A percentile compares a stretch with the other conserved stretches of the same genome.
These are phyloP conservation scores for Talaromyces rugulosus DNA, from an alignment of 2,329 filamentous ascomycete species.

Conservation along the genomic window DNA sequence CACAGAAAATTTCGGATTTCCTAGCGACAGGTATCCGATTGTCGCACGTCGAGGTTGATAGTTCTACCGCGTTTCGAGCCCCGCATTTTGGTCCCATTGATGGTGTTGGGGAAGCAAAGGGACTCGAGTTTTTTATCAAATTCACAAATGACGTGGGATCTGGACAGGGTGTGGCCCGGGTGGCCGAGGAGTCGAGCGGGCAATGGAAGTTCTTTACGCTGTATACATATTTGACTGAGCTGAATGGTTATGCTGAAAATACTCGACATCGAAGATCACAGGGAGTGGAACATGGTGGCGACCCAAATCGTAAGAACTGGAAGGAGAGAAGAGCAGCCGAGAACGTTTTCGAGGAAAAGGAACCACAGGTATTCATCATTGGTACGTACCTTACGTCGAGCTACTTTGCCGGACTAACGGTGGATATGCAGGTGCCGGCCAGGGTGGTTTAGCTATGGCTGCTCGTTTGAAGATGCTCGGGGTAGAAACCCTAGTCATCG, in stretches of 20 bases:
- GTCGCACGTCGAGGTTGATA: constrained; percentile 44
- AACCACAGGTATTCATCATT: constrained; percentile 59
- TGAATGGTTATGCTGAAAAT: constrained; percentile 53
- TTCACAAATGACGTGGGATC: constrained; percentile 52
- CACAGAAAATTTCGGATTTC: constrained; percentile 34
- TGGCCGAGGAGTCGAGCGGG: constrained; percentile 38
- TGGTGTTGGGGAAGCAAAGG: constrained; percentile 44
- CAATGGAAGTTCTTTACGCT: constrained; percentile 62
- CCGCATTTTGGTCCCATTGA: constrained; percentile 49
- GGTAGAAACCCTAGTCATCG: constrained; percentile 55
- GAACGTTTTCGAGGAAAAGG: constrained; percentile 46
- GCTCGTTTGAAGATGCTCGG: constrained; percentile 58
- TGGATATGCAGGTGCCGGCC: constrained; percentile 50
- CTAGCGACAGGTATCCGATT: constrained; percentile 40
- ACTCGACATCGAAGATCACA: constrained; percentile 45
- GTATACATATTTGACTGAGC: constrained; percentile 55
- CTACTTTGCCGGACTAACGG: neutral
- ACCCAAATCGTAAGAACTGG: constrained; percentile 57
- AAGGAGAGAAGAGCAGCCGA: constrained; percentile 50
- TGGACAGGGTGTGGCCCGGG: constrained; percentile 54
- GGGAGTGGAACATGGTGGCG: constrained; percentile 55
- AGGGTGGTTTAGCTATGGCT: constrained; percentile 55
- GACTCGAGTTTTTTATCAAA: constrained; percentile 55
- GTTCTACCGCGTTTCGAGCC: constrained; percentile 39
- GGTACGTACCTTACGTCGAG: constrained; percentile 39